These are phyloP conservation scores for Cocos nucifera DNA, from an alignment of 176 grass and related monocot species.

Conservation along the genomic window DNA sequence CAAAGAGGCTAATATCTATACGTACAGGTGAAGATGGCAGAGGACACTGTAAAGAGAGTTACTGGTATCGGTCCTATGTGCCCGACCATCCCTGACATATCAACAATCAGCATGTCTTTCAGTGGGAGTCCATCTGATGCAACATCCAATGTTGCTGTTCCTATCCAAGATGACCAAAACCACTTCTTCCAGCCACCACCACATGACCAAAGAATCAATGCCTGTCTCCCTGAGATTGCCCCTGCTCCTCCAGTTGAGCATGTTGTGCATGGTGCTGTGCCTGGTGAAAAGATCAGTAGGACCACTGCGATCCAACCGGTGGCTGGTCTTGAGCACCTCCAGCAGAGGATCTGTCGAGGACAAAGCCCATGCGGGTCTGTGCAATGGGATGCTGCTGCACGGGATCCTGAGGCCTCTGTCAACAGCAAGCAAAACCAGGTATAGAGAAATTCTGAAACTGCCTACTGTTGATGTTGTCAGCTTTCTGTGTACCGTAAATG, in stretches of 20 bases:
- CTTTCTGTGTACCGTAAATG: too few species aligned
- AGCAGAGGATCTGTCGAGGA: slow-evolving; percentile 45
- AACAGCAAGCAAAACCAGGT: slow-evolving; percentile 5
- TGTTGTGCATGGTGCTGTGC: background rate
- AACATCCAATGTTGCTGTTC: slow-evolving; percentile 8
- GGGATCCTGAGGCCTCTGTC: slow-evolving; percentile 14
- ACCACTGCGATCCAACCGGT: slow-evolving; percentile 21
- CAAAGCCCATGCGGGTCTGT: background rate
- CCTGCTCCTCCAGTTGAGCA: background rate
- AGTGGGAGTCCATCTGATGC: slow-evolving; percentile 18
- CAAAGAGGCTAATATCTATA: slow-evolving; percentile 6
- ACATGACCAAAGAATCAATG: background rate
- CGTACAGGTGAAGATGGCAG: slow-evolving; percentile 61
- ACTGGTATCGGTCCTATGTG: slow-evolving; percentile 9
- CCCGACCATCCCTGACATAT: slow-evolving; percentile 31
- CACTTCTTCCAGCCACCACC: background rate
- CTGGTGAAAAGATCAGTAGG: slow-evolving; percentile 9
- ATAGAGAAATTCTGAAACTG: slow-evolving; percentile 1
- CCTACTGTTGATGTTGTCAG: background rate
- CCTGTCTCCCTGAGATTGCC: background rate
- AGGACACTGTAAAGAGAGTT: slow-evolving; percentile 49
- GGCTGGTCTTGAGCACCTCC: slow-evolving; percentile 56
- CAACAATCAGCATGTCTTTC: slow-evolving; percentile 52
- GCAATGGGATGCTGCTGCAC: slow-evolving; percentile 13
- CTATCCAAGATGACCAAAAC: slow-evolving; percentile 21